A percentile compares a stretch with the other conserved stretches of the same genome.
These are phyloP conservation scores for Lentinula novae-zelandiae DNA, from an alignment of 1,284 basidiomycete species.

Conservation along the genomic window DNA sequence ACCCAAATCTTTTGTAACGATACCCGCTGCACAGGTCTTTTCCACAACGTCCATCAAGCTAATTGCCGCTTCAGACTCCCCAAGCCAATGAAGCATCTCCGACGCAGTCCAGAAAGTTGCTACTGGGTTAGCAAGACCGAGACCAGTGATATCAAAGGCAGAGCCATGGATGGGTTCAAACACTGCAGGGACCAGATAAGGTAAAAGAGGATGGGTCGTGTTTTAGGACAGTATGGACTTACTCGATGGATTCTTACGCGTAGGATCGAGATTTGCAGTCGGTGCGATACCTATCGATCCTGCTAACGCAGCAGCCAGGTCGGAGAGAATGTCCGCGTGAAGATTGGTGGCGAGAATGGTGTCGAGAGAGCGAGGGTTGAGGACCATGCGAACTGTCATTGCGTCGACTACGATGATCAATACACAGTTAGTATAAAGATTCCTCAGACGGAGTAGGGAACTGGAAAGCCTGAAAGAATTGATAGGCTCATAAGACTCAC, in stretches of 20 bases:
- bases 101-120: slow-evolving; percentile 61
- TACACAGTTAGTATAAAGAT: too few relatives aligned
- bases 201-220: background rate
- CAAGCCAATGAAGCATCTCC: slow-evolving; percentile 53
- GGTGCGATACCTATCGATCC: slow-evolving; percentile 60
- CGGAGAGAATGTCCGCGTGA: slow-evolving; percentile 53
- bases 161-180: slow-evolving; percentile 59
- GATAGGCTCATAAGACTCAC: slow-evolving; percentile 11
- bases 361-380: slow-evolving; percentile 47
- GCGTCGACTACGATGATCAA: slow-evolving; percentile 17
- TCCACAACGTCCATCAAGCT: slow-evolving; percentile 50
- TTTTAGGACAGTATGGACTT: background rate
- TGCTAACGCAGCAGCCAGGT: slow-evolving; percentile 51
- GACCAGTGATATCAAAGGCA: slow-evolving; percentile 73
- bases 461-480: too few relatives aligned
- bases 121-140: slow-evolving; percentile 74
- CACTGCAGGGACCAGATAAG: slow-evolving; percentile 13
- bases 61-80: slow-evolving; percentile 45
- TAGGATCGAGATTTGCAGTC: slow-evolving; percentile 52
- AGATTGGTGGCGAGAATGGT: slow-evolving; percentile 54
- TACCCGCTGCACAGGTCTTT: slow-evolving; percentile 23
- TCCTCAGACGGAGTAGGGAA: background rate
- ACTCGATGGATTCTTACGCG: slow-evolving; percentile 23
- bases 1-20: slow-evolving; percentile 17
- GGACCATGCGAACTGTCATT: slow-evolving; percentile 42